Conservation (phyloP, 306 rosid species). For the Luffa aegyptiaca region DNA sequence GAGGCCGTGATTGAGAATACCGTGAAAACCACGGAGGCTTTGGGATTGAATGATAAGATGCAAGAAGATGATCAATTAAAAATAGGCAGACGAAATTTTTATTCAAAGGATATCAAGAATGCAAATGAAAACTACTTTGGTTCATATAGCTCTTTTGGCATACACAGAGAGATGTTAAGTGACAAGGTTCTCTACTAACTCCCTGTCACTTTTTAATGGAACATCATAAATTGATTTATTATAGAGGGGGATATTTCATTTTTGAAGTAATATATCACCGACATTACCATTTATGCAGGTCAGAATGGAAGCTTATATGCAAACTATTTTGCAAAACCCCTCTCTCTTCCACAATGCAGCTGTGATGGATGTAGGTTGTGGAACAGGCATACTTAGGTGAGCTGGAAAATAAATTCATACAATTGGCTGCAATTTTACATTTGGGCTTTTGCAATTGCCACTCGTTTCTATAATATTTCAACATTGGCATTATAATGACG, state of each 20-base stretch:
- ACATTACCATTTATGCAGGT: conserved; percentile 33
- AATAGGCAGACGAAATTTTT: conserved; percentile 28
- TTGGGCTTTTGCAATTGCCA: neutral
- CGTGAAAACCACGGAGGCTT: conserved; percentile 20
- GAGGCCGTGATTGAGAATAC: conserved; percentile 22
- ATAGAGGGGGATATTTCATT: neutral
- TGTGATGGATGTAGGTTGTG: conserved; percentile 93
- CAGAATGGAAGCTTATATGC: conserved; percentile 84
- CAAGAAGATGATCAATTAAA: conserved; percentile 21
- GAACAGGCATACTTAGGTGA: conserved; percentile 93
- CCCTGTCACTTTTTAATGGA: neutral
- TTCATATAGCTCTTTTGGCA: conserved; percentile 83
- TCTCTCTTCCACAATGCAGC: conserved; percentile 64
- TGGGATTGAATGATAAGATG: conserved; percentile 20
- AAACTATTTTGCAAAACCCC: conserved; percentile 71
- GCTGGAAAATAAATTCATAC: conserved; percentile 2
- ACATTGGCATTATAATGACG: neutral
- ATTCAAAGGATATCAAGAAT: conserved; percentile 48
- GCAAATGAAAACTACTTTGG: conserved; percentile 78
- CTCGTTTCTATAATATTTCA: neutral
- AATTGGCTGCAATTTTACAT: neutral
- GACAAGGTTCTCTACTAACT: conserved; percentile 53
- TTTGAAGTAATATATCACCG: neutral
- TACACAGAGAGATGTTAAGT: conserved; percentile 90
- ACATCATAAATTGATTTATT: neutral